Conservation (phyloP, 257 asterid species). For the Nicotiana tomentosiformis region DNA sequence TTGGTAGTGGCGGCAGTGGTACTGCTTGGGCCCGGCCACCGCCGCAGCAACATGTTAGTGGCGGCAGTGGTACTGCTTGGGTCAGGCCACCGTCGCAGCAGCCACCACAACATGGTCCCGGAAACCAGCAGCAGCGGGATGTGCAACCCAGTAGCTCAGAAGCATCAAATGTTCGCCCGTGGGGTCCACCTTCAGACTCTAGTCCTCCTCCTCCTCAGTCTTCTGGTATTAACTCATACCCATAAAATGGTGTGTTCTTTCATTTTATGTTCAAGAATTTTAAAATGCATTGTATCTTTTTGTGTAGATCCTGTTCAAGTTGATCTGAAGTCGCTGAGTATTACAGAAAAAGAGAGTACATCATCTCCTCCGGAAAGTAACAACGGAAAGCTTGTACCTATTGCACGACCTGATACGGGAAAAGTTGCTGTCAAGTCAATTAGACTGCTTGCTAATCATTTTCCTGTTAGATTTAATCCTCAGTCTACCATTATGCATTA, state of each 20-base stretch:
- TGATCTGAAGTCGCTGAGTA: conserved; percentile 8
- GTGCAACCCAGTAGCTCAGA: conserved; percentile 14
- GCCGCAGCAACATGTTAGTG: background rate
- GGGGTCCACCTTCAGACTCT: conserved; percentile 12
- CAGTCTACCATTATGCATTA: conserved; percentile 38
- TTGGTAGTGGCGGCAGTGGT: background rate
- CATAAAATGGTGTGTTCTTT: background rate
- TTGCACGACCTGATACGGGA: conserved; percentile 58
- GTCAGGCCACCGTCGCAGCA: conserved; percentile 12
- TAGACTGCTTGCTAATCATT: conserved; percentile 57
- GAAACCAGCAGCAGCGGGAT: background rate
- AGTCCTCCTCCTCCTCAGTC: conserved; percentile 17
- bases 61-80: background rate
- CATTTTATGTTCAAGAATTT: background rate
- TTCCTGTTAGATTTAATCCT: conserved; percentile 36
- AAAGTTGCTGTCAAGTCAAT: conserved; percentile 22
- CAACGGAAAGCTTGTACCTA: conserved; percentile 25
- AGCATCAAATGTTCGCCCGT: conserved; percentile 20
- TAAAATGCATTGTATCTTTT: background rate
- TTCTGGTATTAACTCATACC: conserved; percentile 20
- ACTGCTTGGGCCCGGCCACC: conserved; percentile 15
- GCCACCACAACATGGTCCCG: background rate
- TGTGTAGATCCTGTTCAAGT: conserved; percentile 21
- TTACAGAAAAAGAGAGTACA: conserved; percentile 15
- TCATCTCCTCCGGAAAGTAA: background rate